These are phyloP conservation scores for Jasminum sambac DNA, from an alignment of 257 asterid species.

Conservation along the genomic window DNA sequence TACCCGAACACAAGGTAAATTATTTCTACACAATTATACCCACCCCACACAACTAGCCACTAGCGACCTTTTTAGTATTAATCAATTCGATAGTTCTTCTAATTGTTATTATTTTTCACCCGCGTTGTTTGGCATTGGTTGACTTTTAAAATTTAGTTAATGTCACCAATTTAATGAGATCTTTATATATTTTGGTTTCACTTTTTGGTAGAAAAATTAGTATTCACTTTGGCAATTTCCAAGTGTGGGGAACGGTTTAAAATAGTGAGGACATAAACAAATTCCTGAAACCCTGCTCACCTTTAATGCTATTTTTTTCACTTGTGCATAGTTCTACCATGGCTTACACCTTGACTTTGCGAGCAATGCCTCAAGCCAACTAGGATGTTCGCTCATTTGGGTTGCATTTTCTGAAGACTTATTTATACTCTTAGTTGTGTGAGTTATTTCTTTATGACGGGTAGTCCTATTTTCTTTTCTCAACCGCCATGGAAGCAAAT, in stretches of 20 bases:
- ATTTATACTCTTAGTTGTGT: no score
- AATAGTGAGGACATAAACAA: no score
- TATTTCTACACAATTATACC: not conserved
- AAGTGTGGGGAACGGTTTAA: not conserved
- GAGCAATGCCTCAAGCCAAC: no score
- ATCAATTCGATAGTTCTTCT: not conserved
- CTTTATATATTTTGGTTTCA: not conserved
- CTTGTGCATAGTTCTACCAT: no score
- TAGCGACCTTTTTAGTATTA: not conserved
- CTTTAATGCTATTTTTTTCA: no score
- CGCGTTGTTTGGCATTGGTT: not conserved
- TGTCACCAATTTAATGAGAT: not conserved
- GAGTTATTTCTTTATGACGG: no score
- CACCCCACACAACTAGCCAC: not conserved
- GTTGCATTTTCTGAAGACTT: no score
- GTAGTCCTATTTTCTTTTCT: no score
- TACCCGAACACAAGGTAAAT: not conserved
- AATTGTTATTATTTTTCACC: not conserved
- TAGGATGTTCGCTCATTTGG: no score
- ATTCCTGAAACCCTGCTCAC: no score
- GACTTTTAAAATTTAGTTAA: not conserved
- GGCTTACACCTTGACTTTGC: no score
- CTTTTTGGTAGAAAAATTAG: not conserved
- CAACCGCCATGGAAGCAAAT: no score
- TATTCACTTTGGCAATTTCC: not conserved